Base-by-base conservation (phyloP, 2,329 filamentous ascomycete species). In the Fusarium sp. region DNA sequence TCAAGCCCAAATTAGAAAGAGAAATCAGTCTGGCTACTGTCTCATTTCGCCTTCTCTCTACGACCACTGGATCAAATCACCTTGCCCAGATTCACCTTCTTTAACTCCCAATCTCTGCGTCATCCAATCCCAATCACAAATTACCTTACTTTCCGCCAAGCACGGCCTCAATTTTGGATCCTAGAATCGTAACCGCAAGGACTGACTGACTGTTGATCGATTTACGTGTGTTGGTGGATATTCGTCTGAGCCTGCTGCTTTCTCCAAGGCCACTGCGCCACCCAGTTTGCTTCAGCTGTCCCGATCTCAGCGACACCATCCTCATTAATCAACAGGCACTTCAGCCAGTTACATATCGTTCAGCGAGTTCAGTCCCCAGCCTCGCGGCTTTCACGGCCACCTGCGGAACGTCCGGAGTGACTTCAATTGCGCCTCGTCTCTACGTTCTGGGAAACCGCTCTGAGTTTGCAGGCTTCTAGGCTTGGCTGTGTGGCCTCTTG, bases 21-120 rank as follows among this genome's bases (percentile, higher is more conserved):
- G 61, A 69, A 61, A 74, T 57, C 60, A 76, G 76, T 73, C 75
- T 69, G 71, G 73, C 70, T 72, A 73, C 73, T 76, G 69, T 71
- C 73, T 73, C 48, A 65, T 54, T 46, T 66, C 49, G 58, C 29
- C 65, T 49, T 55, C 42, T 46, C 48, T 69, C 41, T 54, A 44
- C 59, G 21, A 56, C 64, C 66, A 76, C 63, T 72, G 63, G 56
- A 63, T 63, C 62, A 56, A 59, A 48, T 61, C 57, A 45, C 49
- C 42, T 62, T 48, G 48, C 21, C 55, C 59, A 37, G 41, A 49
- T 35, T 66, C 62, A 42, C 57, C 19, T 51, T 63, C 39, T 45
- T 63, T 55, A 44, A 54, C 57, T 61, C 25, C 48, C 63, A 37
- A 60, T 67, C 37, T 61, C 46, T 23, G 45, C 63, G 41, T 27